Percentiles rank a stretch among this genome's conserved stretches.
Conservation (phyloP, 768 basidiomycete species). For the Pulveroboletus frians region DNA sequence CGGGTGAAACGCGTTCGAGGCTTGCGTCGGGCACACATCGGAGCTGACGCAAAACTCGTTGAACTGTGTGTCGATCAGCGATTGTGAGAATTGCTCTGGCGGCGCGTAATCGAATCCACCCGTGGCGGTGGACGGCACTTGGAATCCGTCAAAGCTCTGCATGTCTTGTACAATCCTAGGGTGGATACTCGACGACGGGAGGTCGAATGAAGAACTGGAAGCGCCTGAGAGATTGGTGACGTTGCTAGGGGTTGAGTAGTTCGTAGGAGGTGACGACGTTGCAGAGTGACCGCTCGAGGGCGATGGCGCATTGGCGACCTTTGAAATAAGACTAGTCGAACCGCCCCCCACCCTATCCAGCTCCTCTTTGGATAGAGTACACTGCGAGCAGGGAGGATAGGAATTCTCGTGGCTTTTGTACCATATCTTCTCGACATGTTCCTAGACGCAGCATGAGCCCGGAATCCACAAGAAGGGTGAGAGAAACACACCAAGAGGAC, state of each 20-base stretch:
- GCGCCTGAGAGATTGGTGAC: not conserved
- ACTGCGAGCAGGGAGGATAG: conserved; percentile 25
- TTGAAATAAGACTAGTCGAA: conserved; percentile 42
- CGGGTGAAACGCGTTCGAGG: conserved; percentile 15
- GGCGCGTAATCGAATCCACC: conserved; percentile 28
- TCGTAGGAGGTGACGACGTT: conserved; percentile 11
- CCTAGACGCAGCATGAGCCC: conserved; percentile 24
- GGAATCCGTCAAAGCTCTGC: conserved; percentile 38
- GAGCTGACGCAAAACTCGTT: conserved; percentile 14
- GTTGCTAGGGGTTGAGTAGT: conserved; percentile 7
- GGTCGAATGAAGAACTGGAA: conserved; percentile 5
- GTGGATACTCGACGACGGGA: conserved; percentile 16
- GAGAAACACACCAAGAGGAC: conserved; percentile 37
- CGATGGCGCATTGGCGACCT: conserved; percentile 1
- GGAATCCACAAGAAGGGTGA: not conserved
- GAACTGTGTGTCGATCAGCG: conserved; percentile 31
- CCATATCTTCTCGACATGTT: conserved; percentile 37
- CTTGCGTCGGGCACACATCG: conserved; percentile 11
- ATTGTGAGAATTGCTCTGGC: conserved; percentile 23
- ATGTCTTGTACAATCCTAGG: conserved; percentile 49
- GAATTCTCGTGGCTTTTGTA: conserved; percentile 41
- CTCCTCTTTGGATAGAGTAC: conserved; percentile 38
- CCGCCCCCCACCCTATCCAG: conserved; percentile 52
- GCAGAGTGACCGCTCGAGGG: conserved; percentile 6
- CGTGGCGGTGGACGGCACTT: conserved; percentile 14